Evolutionary conservation across 169 alveolate genomes (phyloP).

Genomic region (Amoebophrya sp.): DNA sequence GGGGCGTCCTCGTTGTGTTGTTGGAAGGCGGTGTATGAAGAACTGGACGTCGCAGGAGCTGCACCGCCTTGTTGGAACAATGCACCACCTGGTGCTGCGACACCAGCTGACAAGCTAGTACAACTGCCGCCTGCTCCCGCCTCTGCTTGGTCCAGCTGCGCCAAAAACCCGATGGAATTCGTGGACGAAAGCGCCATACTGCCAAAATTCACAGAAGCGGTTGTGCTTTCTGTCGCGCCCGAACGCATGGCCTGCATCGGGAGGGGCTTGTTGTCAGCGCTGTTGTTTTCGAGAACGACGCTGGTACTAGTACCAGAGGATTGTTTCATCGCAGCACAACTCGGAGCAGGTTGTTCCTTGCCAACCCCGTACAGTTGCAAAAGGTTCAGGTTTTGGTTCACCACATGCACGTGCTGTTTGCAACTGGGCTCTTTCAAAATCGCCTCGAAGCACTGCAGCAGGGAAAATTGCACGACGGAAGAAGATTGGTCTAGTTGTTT

Average conservation of each 20-base stretch:
- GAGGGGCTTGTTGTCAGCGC: background rate
- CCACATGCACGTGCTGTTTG: slow-evolving; percentile 2
- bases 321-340: too few relatives aligned
- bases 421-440: background rate
- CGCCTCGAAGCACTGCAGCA: slow-evolving; percentile 15
- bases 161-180: background rate
- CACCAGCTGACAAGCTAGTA: too few relatives aligned
- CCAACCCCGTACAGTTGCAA: background rate
- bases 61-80: too few relatives aligned
- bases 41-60: background rate
- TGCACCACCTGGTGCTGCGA: too few relatives aligned
- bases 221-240: background rate
- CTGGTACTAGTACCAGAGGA: too few relatives aligned
- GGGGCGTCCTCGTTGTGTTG: background rate
- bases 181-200: background rate
- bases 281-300: too few relatives aligned
- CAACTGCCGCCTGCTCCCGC: too few relatives aligned
- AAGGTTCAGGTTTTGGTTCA: background rate
- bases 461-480: background rate
- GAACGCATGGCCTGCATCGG: background rate
- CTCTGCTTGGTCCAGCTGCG: too few relatives aligned
- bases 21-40: background rate
- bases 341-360: too few relatives aligned
- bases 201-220: background rate
- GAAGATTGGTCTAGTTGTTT: too few relatives aligned